These are phyloP conservation scores for Sphagnurus paluster DNA, from an alignment of 1,284 basidiomycete species.

Conservation along the genomic window DNA sequence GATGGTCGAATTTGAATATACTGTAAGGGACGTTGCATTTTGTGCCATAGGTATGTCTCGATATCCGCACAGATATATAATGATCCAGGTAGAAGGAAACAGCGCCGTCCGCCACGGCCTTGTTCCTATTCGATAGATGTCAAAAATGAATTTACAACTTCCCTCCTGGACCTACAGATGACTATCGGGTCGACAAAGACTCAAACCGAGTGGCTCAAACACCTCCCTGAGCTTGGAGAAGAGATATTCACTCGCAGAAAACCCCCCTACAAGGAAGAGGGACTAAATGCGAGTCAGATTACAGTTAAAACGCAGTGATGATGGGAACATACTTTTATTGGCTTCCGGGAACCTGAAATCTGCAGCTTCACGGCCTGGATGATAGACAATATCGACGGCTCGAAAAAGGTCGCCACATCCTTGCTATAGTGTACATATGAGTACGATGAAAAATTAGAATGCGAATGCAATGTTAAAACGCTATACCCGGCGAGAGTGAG, in stretches of 20 bases:
- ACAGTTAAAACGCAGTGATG: neutral
- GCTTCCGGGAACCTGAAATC: slow-evolving; percentile 26
- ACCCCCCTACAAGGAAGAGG: slow-evolving; percentile 48
- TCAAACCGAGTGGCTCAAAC: slow-evolving; percentile 18
- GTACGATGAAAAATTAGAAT: neutral
- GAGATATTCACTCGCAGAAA: slow-evolving; percentile 46
- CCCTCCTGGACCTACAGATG: slow-evolving; percentile 29
- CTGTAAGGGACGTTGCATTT: slow-evolving; percentile 15
- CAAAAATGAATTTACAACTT: neutral
- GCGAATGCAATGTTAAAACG: neutral
- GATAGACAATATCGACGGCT: slow-evolving; percentile 45
- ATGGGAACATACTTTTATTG: slow-evolving; percentile 16
- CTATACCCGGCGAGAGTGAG: slow-evolving; percentile 44
- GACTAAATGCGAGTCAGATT: slow-evolving; percentile 27
- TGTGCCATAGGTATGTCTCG: slow-evolving; percentile 39
- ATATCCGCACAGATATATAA: slow-evolving; percentile 40
- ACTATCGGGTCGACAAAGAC: slow-evolving; percentile 27
- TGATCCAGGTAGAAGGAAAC: slow-evolving; percentile 46
- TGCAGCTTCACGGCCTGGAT: slow-evolving; percentile 39
- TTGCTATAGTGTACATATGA: slow-evolving; percentile 23
- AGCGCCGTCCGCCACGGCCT: slow-evolving; percentile 50
- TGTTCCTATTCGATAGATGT: slow-evolving; percentile 34
- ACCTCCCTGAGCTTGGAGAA: slow-evolving; percentile 22
- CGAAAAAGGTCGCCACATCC: slow-evolving; percentile 44
- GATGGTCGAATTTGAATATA: slow-evolving; percentile 5